These are phyloP conservation scores for Aspergillus sclerotiicarbonarius DNA, from an alignment of 495 filamentous ascomycete genomes.

Conservation along the genomic window DNA sequence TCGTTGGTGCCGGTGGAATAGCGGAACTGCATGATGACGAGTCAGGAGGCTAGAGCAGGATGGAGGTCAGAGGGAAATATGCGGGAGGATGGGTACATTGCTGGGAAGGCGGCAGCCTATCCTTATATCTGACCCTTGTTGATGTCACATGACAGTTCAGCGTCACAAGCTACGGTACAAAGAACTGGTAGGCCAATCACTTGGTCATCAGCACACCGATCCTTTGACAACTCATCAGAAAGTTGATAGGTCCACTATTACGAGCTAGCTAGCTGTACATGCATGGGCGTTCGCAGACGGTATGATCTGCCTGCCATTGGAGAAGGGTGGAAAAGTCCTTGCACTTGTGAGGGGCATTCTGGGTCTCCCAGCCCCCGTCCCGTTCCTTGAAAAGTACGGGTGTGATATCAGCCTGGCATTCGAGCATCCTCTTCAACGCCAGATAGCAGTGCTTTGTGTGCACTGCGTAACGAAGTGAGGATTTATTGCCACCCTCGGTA, in stretches of 20 bases:
- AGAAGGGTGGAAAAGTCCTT: not conserved
- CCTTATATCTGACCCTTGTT: no score
- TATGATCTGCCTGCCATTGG: not conserved
- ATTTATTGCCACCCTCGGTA: not conserved
- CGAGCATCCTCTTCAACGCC: not conserved
- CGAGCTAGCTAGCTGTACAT: not conserved
- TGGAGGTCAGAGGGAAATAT: not conserved
- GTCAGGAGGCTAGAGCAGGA: no score
- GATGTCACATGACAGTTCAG: no score
- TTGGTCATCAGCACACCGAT: not conserved
- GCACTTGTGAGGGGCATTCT: not conserved
- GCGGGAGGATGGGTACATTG: no score
- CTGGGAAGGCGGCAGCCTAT: no score
- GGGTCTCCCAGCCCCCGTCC: not conserved
- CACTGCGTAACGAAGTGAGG: not conserved
- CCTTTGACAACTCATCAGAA: not conserved
- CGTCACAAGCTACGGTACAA: no score
- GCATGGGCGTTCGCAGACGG: not conserved
- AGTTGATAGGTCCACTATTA: not conserved
- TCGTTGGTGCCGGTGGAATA: not conserved
- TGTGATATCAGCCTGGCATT: not conserved
- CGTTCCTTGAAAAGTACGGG: not conserved
- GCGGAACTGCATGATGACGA: not conserved
- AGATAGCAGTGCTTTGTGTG: not conserved
- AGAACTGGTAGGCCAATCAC: not conserved